Conservation (phyloP, 2,329 filamentous ascomycete genomes). For the Hymenotorrendiella dingleyae region DNA sequence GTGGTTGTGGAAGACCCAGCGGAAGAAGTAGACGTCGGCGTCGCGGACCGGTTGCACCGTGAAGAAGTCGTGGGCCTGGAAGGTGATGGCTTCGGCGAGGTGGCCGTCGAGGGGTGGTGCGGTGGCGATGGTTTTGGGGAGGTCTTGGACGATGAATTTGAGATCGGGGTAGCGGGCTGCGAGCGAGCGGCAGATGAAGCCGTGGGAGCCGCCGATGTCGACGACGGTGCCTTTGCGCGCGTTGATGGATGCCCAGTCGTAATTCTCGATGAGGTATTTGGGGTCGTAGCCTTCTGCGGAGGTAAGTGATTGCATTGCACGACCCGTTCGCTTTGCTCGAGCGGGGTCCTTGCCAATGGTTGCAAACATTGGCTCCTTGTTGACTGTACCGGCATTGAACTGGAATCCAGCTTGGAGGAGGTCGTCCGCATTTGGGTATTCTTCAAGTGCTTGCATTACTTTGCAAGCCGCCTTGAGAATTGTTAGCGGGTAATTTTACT, state of each 20-base stretch:
- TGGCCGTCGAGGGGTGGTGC: conserved; percentile 39
- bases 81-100: conserved; percentile 35
- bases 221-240: conserved; percentile 43
- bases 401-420: conserved; percentile 46
- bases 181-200: conserved; percentile 50
- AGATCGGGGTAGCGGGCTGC: conserved; percentile 45
- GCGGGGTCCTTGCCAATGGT: conserved; percentile 43
- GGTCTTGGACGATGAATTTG: conserved; percentile 51
- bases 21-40: conserved; percentile 50
- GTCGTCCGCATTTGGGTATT: conserved; percentile 43
- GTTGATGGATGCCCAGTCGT: conserved; percentile 46
- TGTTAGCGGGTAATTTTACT: neutral
- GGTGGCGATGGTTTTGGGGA: conserved; percentile 40
- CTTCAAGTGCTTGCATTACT: conserved; percentile 39
- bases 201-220: conserved; percentile 53
- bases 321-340: conserved; percentile 46
- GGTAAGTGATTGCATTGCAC: conserved; percentile 49
- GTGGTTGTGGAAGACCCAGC: conserved; percentile 9
- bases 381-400: conserved; percentile 43
- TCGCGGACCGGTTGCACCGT: conserved; percentile 44
- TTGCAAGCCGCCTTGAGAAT: conserved; percentile 39
- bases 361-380: conserved; percentile 48
- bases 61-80: conserved; percentile 24
- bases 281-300: conserved; percentile 52
- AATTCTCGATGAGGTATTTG: conserved; percentile 46